Percentiles rank a stretch among this genome's conserved stretches.
Conservation (phyloP, 306 rosid genomes). For the Abrus pulchellus region DNA sequence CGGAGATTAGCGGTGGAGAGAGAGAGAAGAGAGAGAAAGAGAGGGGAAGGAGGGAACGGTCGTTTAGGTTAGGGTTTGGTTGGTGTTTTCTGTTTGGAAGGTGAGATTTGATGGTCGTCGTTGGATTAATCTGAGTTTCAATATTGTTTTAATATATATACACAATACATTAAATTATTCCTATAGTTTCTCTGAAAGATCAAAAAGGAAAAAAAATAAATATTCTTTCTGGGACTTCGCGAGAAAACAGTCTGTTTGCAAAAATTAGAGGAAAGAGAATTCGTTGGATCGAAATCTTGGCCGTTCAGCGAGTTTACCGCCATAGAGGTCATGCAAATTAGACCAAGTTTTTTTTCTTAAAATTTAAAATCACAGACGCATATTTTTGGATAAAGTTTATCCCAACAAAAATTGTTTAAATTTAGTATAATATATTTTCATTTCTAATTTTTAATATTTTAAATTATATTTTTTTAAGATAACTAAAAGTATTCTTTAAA, state of each 20-base stretch:
- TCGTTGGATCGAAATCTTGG: constrained; percentile 44
- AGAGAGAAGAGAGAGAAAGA: background rate
- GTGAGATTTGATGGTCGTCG: constrained; percentile 54
- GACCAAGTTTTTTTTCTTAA: constrained; percentile 26
- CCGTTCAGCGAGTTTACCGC: constrained; percentile 52
- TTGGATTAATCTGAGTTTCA: constrained; percentile 43
- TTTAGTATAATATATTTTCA: background rate
- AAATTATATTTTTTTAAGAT: too few relatives aligned
- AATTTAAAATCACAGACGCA: background rate
- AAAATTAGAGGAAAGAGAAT: constrained; percentile 32
- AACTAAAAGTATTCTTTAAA: too few relatives aligned
- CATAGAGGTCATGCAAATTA: constrained; percentile 16
- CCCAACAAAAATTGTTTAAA: background rate
- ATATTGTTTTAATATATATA: constrained; percentile 31
- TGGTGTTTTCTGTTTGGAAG: constrained; percentile 37
- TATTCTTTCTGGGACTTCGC: constrained; percentile 39
- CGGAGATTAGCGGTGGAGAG: constrained; percentile 29
- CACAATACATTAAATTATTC: background rate
- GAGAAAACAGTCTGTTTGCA: constrained; percentile 37
- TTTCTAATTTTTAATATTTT: too few relatives aligned
- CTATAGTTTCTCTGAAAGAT: background rate
- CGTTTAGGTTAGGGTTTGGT: constrained; percentile 46
- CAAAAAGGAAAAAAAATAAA: background rate
- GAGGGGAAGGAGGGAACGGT: constrained; percentile 24
- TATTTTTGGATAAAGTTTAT: constrained; percentile 23